A percentile compares a stretch with the other conserved stretches of the same genome.
These are phyloP conservation scores for Aspergillus japonicus DNA, from an alignment of 2,329 filamentous ascomycete species.

Conservation along the genomic window DNA sequence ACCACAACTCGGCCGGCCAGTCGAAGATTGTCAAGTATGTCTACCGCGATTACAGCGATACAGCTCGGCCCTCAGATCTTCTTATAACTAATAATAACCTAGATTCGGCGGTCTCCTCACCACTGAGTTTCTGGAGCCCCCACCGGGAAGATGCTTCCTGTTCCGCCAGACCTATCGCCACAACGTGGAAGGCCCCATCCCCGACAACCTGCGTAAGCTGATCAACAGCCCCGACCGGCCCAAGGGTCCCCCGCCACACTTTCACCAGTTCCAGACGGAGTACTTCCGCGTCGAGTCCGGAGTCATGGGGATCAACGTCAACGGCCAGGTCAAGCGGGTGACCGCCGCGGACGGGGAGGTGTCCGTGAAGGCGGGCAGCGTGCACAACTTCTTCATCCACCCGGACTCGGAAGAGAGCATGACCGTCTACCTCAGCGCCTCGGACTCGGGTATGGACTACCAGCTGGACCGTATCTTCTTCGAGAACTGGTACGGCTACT, in stretches of 20 bases:
- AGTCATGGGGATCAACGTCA: constrained; percentile 5
- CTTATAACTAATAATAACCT: not conserved
- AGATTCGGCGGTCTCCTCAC: constrained; percentile 16
- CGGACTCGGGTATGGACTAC: constrained; percentile 15
- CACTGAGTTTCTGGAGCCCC: constrained; percentile 13
- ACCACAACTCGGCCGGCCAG: not conserved
- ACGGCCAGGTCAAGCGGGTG: constrained; percentile 4
- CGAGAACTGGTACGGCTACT: constrained; percentile 21
- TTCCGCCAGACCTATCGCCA: constrained; percentile 14
- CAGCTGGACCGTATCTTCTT: constrained; percentile 19
- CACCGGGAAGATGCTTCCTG: constrained; percentile 11
- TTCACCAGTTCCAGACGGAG: constrained; percentile 18
- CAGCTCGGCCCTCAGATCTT: too few species aligned
- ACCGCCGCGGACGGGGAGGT: constrained; percentile 12
- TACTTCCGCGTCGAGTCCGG: constrained; percentile 18
- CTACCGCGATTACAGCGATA: not conserved
- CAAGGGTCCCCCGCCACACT: constrained; percentile 10
- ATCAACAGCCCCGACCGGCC: constrained; percentile 11
- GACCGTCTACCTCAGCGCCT: constrained; percentile 16
- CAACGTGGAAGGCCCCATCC: constrained; percentile 3
- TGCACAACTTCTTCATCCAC: constrained; percentile 17
- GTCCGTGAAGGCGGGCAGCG: constrained; percentile 5
- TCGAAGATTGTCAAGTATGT: not conserved
- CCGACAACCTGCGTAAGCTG: constrained; percentile 1
- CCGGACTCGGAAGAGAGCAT: constrained; percentile 14